Evolutionary conservation across 805 yeast species (phyloP).

Genomic region (Metschnikowia kofuensis): DNA sequence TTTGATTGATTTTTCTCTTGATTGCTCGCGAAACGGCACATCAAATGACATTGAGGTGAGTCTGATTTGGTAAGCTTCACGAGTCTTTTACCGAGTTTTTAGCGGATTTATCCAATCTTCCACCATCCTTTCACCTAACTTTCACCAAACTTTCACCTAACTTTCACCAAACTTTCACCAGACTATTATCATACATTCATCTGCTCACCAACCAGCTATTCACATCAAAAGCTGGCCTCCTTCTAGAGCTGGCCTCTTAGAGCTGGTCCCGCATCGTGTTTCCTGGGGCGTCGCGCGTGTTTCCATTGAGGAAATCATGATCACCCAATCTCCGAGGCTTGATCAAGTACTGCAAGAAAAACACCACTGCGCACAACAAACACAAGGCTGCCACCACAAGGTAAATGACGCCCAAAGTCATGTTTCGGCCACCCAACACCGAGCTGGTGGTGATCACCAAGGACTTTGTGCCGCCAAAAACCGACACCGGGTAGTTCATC

Average conservation of each 20-base stretch:
- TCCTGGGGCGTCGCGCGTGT: slow-evolving; percentile 16
- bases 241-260: slow-evolving; percentile 15
- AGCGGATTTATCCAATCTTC: too few relatives aligned
- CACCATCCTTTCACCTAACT: too few relatives aligned
- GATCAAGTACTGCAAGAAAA: slow-evolving; percentile 75
- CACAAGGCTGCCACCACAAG: slow-evolving; percentile 79
- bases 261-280: slow-evolving; percentile 23
- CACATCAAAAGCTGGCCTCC: too few relatives aligned
- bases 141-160: too few relatives aligned
- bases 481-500: slow-evolving; percentile 75
- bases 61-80: too few relatives aligned
- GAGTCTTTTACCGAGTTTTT: too few relatives aligned
- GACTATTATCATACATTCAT: too few relatives aligned
- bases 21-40: too few relatives aligned
- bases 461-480: slow-evolving; percentile 87
- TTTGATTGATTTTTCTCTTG: too few relatives aligned
- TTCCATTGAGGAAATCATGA: slow-evolving; percentile 52
- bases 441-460: slow-evolving; percentile 78
- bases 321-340: slow-evolving; percentile 86
- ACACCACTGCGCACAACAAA: slow-evolving; percentile 66
- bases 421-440: slow-evolving; percentile 83
- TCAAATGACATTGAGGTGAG: too few relatives aligned
- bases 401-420: slow-evolving; percentile 81
- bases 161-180: too few relatives aligned
- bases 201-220: too few relatives aligned